phyloP scores from a whole-genome alignment of 768 basidiomycete genomes.

The Phlebiopsis flavidoalba region DNA sequence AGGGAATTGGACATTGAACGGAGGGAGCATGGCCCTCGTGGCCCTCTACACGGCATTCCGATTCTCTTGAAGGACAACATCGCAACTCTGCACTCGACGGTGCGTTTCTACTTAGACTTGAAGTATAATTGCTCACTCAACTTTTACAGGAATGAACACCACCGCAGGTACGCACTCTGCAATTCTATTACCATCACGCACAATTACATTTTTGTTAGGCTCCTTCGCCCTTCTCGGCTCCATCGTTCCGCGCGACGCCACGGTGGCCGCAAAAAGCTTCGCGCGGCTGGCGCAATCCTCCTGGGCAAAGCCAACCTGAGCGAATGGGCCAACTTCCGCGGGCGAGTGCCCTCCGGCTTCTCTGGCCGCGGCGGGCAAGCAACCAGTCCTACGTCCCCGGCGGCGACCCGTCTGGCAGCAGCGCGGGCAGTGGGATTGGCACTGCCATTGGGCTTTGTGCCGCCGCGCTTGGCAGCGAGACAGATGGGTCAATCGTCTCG shows the following conservation, averaged over 20 bases:
- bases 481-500: constrained; percentile 39
- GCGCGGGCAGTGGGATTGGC: constrained; percentile 37
- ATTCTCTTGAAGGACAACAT: constrained; percentile 33
- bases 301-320: constrained; percentile 38
- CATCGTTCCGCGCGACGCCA: constrained; percentile 29
- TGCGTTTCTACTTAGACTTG: neutral
- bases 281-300: constrained; percentile 31
- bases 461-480: constrained; percentile 41
- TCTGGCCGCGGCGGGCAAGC: constrained; percentile 43
- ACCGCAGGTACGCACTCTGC: constrained; percentile 21
- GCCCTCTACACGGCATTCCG: constrained; percentile 30
- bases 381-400: constrained; percentile 36
- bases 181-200: neutral
- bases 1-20: constrained; percentile 28
- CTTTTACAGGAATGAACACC: constrained; percentile 27
- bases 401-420: constrained; percentile 32
- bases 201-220: constrained; percentile 15
- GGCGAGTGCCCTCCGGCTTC: constrained; percentile 34
- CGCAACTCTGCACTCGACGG: constrained; percentile 27
- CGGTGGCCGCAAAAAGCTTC: constrained; percentile 24
- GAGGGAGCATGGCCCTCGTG: constrained; percentile 17
- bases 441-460: constrained; percentile 37
- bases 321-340: constrained; percentile 40
- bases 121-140: neutral
- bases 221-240: constrained; percentile 29